Evolutionary conservation across 495 filamentous ascomycete genomes (phyloP), one percentile per base, ranked within the genome.

Genomic region (Hypoxylon fragiforme): DNA sequence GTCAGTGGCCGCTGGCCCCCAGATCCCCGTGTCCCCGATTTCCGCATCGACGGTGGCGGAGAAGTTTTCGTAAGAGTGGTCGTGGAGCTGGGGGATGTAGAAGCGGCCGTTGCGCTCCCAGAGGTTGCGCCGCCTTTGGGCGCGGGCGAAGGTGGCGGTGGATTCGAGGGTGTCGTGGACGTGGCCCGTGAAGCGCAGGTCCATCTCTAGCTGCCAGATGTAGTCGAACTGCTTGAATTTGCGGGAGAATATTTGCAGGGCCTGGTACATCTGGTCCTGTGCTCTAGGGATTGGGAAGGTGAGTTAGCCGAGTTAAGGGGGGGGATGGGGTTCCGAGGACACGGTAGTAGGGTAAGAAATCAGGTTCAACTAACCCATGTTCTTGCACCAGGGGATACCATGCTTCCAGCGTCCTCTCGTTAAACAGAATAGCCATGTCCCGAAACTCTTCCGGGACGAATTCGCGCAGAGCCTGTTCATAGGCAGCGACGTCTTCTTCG

Each of bases 91-190:
- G 0, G 89, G 89, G 26, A 94, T 77, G 62, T 91, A 94, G 69
- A 92, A 94, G 21, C 88, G 80, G 18, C 79, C 77, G 59, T 85
- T 91, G 20, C 89, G 78, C 62, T 94, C 89, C 89, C 89, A 92
- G 1, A 92, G 73, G 1, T 83, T 82, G 65, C 87, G 89, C 0
- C 89, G 81, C 0, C 87, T 86, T 65, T 92, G 89, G 39, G 80
- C 62, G 22, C 77, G 77, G 0, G 89, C 81, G 85, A 85, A 91
- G 15, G 66, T 16, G 12, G 20, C 14, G 1, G 44, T 32, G 18
- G 31, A 47, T 7, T 47, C n/a, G 7, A 47, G 20, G 11, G 31
- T 47, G 19, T 37, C 20, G 20, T 47, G 44, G 9, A 37, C 73
- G 57, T 81, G 73, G 39, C 78, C 74, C 18, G 70, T 72, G 60